Percentiles rank a stretch among this genome's conserved stretches.
These are phyloP conservation scores for Ganoderma lingzhi DNA, from an alignment of 1,284 basidiomycete species.

Conservation along the genomic window DNA sequence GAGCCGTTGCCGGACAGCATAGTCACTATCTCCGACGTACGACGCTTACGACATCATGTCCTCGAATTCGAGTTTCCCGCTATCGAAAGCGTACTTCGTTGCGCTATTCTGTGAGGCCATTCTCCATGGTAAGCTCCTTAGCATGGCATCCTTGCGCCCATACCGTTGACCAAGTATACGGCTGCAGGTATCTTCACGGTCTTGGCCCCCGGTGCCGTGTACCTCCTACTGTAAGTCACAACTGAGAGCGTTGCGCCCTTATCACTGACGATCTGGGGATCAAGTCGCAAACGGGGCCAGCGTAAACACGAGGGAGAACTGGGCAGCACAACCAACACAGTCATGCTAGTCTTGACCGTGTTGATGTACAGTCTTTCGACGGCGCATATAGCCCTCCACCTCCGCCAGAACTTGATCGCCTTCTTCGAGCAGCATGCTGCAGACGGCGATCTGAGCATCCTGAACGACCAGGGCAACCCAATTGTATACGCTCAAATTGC, in stretches of 20 bases:
- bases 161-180: background rate
- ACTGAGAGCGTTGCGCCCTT: too few relatives aligned
- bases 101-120: constrained; percentile 20
- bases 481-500: background rate
- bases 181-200: background rate
- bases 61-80: background rate
- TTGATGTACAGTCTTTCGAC: constrained; percentile 18
- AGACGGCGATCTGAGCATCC: constrained; percentile 4
- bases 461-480: constrained; percentile 3
- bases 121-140: constrained; percentile 16
- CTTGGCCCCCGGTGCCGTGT: background rate
- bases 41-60: constrained; percentile 1
- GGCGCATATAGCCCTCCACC: constrained; percentile 8
- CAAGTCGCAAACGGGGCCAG: background rate
- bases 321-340: background rate
- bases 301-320: background rate
- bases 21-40: background rate
- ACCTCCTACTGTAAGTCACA: background rate
- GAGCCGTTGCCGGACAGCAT: too few relatives aligned
- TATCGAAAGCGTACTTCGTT: constrained; percentile 20
- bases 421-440: constrained; percentile 17
- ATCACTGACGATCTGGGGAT: background rate
- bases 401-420: constrained; percentile 13
- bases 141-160: background rate
- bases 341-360: constrained; percentile 12